These are phyloP conservation scores for Melocanna baccifera DNA, from an alignment of 176 grass and related monocot genomes.

Conservation along the genomic window DNA sequence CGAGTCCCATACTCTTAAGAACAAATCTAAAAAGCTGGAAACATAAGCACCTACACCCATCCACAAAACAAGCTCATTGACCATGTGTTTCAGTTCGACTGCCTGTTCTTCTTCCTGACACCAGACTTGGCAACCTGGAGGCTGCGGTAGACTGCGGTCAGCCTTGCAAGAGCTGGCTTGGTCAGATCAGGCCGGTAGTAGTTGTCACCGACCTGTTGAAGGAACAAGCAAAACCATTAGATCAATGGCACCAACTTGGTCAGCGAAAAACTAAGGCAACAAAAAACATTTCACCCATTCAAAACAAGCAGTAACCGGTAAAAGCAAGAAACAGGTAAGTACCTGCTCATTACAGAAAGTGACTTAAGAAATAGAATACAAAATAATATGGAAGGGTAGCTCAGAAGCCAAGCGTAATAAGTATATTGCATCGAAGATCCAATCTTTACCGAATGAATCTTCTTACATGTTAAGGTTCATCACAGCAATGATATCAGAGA, in stretches of 20 bases:
- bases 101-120: slow-evolving; percentile 85
- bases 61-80: neutral
- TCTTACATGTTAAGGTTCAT: slow-evolving; percentile 13
- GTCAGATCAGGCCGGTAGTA: slow-evolving; percentile 89
- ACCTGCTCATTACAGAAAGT: neutral
- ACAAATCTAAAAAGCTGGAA: slow-evolving; percentile 15
- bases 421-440: neutral
- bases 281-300: neutral
- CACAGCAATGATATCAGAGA: neutral
- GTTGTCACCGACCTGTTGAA: slow-evolving; percentile 58
- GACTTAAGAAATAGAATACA: neutral
- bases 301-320: neutral
- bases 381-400: neutral
- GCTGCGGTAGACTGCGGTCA: slow-evolving; percentile 65
- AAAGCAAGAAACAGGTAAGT: neutral
- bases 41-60: neutral
- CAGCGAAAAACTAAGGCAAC: neutral
- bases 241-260: too few species aligned
- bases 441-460: neutral
- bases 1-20: neutral
- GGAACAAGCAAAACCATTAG: neutral
- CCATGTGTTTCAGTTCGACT: neutral
- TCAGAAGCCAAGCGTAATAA: slow-evolving; percentile 5
- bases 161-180: slow-evolving; percentile 61
- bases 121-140: slow-evolving; percentile 84